Conservation (phyloP, 2,329 filamentous ascomycete species). For the Phyllosticta citriasiana region DNA sequence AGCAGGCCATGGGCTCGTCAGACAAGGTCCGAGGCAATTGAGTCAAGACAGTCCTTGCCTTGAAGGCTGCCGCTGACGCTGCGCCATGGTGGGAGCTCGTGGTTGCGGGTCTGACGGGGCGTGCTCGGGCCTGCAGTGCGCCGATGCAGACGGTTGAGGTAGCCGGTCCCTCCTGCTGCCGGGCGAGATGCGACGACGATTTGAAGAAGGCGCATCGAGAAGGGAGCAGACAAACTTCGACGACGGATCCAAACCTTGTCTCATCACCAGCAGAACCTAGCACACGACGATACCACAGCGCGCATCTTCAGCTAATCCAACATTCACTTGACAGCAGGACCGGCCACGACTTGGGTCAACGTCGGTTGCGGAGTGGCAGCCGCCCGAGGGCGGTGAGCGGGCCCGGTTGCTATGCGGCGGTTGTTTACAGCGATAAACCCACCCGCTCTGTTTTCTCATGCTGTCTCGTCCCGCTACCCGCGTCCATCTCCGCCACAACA, state of each 20-base stretch:
- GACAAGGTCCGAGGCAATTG: background rate
- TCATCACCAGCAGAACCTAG: background rate
- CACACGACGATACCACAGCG: background rate
- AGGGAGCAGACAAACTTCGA: background rate
- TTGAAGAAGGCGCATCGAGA: background rate
- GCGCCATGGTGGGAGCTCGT: conserved; percentile 5
- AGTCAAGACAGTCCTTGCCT: background rate
- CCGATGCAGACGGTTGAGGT: background rate
- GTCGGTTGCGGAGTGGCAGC: background rate
- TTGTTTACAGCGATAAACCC: background rate
- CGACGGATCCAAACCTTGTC: background rate
- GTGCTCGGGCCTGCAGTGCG: background rate
- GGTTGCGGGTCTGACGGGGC: conserved; percentile 3
- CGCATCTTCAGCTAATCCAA: background rate
- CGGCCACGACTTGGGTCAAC: background rate
- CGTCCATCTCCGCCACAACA: background rate
- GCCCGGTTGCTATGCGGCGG: background rate
- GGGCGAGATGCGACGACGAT: background rate
- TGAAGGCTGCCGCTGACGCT: background rate
- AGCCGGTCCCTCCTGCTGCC: background rate
- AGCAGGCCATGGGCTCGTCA: background rate
- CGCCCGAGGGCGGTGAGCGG: background rate
- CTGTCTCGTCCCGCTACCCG: background rate
- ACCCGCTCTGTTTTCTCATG: background rate
- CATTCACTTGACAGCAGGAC: background rate